A percentile compares a stretch with the other conserved stretches of the same genome.
Evolutionary conservation across 2,329 filamentous ascomycete species (phyloP).

Genomic region (Exophiala sp.): DNA sequence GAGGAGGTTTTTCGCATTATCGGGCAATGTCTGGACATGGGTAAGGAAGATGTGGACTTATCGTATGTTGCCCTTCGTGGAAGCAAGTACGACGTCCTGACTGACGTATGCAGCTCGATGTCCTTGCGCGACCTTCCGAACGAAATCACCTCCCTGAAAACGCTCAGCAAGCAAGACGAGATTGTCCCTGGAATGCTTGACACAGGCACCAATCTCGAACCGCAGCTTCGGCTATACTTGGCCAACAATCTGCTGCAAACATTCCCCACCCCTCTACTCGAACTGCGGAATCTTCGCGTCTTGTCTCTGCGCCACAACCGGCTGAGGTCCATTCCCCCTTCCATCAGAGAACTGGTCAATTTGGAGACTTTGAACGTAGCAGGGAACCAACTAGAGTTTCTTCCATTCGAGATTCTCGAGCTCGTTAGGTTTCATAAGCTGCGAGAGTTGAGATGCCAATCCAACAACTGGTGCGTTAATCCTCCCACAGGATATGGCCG

Average conservation of each 20-base stretch:
- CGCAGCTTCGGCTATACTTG: constrained; percentile 43
- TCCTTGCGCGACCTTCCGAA: constrained; percentile 16
- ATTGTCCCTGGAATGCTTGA: constrained; percentile 25
- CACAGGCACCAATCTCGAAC: constrained; percentile 32
- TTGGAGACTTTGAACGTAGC: constrained; percentile 46
- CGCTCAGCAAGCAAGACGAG: constrained; percentile 26
- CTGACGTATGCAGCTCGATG: constrained; percentile 8
- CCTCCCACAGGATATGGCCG: background rate
- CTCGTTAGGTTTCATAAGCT: constrained; percentile 32
- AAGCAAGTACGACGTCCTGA: background rate
- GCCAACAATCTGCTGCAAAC: constrained; percentile 39
- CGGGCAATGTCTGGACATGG: constrained; percentile 41
- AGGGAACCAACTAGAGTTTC: constrained; percentile 40
- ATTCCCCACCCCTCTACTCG: constrained; percentile 41
- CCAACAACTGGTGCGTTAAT: constrained; percentile 24
- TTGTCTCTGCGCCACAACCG: constrained; percentile 48
- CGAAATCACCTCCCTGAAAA: constrained; percentile 17
- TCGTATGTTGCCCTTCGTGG: constrained; percentile 34
- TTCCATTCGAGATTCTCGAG: constrained; percentile 46
- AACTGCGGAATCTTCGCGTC: constrained; percentile 39
- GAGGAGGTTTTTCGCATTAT: constrained; percentile 37
- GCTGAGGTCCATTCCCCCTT: constrained; percentile 39
- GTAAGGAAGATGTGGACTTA: constrained; percentile 44
- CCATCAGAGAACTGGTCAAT: constrained; percentile 40
- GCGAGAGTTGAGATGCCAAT: constrained; percentile 10